Evolutionary conservation across 805 yeast species (phyloP), one percentile per base, ranked within the genome.

Genomic region (Sugiyamaella mastotermitis): DNA sequence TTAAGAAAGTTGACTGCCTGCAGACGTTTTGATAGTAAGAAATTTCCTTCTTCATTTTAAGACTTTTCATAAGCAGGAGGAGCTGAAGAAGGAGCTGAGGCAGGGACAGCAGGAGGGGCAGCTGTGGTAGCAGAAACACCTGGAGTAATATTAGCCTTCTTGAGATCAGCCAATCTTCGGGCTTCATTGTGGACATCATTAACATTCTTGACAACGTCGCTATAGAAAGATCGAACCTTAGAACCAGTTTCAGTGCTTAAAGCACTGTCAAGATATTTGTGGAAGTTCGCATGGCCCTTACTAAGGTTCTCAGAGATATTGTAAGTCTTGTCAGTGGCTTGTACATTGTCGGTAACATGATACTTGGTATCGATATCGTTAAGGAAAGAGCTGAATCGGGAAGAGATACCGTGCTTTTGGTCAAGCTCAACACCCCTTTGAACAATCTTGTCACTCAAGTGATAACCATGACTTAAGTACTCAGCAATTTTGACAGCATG

Each of bases 401-500:
- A 51, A 19, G 81, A 66, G 51, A 69, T 58, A 0, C 90, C 92
- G 52, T 78, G 72, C 51, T 77, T 65, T 47, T 76, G 66, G 58
- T 83, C 92, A 45, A 78, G 65, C 14, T 68, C 74, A 37, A 80
- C 66, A 16, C 85, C 82, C 52, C 70, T 71, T 41, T 72, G 68
- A 31, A 83, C 65, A 35, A 81, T 61, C 35, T 68, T 61, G 57
- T 83, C 92, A 33, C 79, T 69, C 31, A 83, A 58, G 14, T 68
- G 71, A 55, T 83, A 83, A 3, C 94, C 94, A n/a, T 76, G 72
- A 22, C 85, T 69, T 43, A 83, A 65, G 50, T 80, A 72, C 59
- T 83, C 90, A 1, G 92, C 90, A 62, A 82, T 64, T 42, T 83
- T 76, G 14, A 85, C 76, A 40, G 77, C 60, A 53, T 80, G 80